These are phyloP conservation scores for Aspergillus conjunctus DNA, from an alignment of 495 filamentous ascomycete genomes.

Conservation along the genomic window DNA sequence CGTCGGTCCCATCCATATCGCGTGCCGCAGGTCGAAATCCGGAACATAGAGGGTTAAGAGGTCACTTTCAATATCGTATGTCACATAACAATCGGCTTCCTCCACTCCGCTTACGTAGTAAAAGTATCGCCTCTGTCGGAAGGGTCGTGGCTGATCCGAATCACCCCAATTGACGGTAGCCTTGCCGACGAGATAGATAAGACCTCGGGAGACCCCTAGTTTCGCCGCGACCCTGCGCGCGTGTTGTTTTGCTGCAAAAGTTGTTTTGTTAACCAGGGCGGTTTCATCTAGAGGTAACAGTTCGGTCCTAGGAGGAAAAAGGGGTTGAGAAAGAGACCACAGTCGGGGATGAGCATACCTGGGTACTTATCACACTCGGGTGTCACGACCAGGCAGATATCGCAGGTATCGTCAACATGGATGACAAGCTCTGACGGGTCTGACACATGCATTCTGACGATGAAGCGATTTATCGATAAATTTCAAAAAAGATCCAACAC, in stretches of 20 bases:
- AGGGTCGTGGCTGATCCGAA: conserved; percentile 73
- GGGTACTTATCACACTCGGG: conserved; percentile 48
- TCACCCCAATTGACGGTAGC: conserved; percentile 73
- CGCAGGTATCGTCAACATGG: conserved; percentile 33
- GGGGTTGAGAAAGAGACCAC: background rate
- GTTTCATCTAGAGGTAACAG: background rate
- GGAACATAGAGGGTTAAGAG: conserved; percentile 90
- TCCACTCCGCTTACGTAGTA: conserved; percentile 89
- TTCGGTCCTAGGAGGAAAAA: background rate
- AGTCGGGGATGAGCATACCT: conserved; percentile 31
- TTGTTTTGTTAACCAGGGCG: conserved; percentile 4
- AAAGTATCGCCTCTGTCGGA: conserved; percentile 88
- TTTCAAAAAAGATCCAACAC: background rate
- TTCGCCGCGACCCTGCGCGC: conserved; percentile 70
- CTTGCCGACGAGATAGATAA: conserved; percentile 84
- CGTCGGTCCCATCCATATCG: conserved; percentile 95
- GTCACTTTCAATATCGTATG: conserved; percentile 74
- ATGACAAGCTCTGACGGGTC: conserved; percentile 28
- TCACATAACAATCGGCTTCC: conserved; percentile 77
- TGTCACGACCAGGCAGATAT: conserved; percentile 36
- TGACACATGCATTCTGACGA: conserved; percentile 23
- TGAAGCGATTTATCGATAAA: conserved; percentile 1
- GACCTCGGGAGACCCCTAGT: conserved; percentile 60
- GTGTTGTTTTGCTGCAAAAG: conserved; percentile 71
- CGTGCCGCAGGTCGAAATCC: conserved; percentile 79